These are phyloP conservation scores for Aspergillus felis DNA, from an alignment of 2,329 filamentous ascomycete genomes.

Conservation along the genomic window DNA sequence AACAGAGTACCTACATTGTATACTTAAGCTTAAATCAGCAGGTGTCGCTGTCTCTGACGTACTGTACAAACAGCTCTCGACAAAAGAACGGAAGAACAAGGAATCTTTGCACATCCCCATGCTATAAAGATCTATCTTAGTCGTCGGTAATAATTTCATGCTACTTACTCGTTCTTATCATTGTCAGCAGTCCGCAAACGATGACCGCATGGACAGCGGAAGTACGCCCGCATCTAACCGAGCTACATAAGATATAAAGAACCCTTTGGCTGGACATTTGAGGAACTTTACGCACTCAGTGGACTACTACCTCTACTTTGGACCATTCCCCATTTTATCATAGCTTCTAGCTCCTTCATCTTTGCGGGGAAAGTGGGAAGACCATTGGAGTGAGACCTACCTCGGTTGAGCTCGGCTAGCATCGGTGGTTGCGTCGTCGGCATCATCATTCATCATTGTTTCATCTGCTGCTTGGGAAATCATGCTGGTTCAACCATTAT, in stretches of 20 bases:
- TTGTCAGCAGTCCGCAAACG: background rate
- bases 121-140: background rate
- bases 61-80: background rate
- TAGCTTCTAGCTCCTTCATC: background rate
- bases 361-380: background rate
- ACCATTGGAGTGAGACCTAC: background rate
- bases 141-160: background rate
- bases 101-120: background rate
- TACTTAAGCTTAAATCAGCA: background rate
- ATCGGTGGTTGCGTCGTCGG: conserved; percentile 6
- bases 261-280: background rate
- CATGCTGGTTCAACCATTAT: conserved; percentile 21
- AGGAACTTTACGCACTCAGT: background rate
- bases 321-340: background rate
- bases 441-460: background rate
- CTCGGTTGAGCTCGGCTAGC: conserved; percentile 23
- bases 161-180: background rate
- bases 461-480: conserved; percentile 2
- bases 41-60: background rate
- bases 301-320: background rate
- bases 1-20: background rate
- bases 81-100: background rate
- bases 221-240: background rate
- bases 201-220: background rate
- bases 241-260: background rate